Evolutionary conservation across 148 eudicot species (phyloP).

Genomic region (Rhododendron molle): DNA sequence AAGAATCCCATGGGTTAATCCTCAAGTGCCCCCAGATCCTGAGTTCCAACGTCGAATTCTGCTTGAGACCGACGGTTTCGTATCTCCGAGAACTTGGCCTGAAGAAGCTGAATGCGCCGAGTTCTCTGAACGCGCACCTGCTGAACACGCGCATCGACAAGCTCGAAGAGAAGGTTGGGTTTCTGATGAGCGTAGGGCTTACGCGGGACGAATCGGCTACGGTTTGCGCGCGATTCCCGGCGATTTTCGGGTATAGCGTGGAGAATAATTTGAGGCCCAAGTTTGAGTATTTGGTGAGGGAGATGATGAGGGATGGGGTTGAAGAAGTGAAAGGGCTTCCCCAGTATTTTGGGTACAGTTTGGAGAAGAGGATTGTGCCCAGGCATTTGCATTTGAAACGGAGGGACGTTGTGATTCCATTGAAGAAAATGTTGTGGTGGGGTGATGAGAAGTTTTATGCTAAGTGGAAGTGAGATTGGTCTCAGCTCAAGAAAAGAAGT

Average conservation of each 20-base stretch:
- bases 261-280: constrained; percentile 49
- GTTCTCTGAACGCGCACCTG: constrained; percentile 51
- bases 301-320: constrained; percentile 36
- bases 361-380: constrained; percentile 39
- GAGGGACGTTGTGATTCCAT: constrained; percentile 32
- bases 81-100: constrained; percentile 39
- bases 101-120: constrained; percentile 32
- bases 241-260: constrained; percentile 53
- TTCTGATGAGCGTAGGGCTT: constrained; percentile 39
- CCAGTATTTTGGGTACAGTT: constrained; percentile 61
- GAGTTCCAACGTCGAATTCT: constrained; percentile 37
- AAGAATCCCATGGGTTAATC: constrained; percentile 29
- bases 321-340: constrained; percentile 57
- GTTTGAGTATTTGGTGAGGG: constrained; percentile 42
- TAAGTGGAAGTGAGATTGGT: constrained; percentile 45
- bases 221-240: constrained; percentile 49
- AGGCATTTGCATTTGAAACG: constrained; percentile 56
- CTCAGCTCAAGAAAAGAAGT: constrained; percentile 25
- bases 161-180: constrained; percentile 39
- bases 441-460: constrained; percentile 49
- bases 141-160: constrained; percentile 40
- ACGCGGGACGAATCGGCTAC: constrained; percentile 29
- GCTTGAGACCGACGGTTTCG: constrained; percentile 42
- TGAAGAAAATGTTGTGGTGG: constrained; percentile 46
- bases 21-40: constrained; percentile 44